Base-by-base conservation (phyloP, 2,329 filamentous ascomycete species). In the Cucurbitaria berberidis region DNA sequence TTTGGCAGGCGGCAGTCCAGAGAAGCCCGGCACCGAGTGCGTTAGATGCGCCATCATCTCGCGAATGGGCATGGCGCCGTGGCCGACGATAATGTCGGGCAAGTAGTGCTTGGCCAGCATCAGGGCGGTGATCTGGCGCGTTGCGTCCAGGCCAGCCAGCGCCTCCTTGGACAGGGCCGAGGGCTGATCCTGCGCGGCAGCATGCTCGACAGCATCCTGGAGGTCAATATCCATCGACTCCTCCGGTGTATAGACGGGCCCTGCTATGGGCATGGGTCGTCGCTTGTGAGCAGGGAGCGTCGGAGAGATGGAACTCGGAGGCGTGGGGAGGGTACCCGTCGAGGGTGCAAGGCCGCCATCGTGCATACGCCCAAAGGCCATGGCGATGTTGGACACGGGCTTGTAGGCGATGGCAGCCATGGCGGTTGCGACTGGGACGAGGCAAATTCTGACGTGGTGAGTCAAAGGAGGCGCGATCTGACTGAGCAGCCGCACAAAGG, bases 41-140 rank as follows among this genome's bases (percentile, higher is more conserved):
- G 92, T 96, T 69, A 99, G 82, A 77, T 96, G 93, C 61, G 91
- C 91, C 85, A 96, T 96, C 72, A 99, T 89, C 77, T 97, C 90
- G 67, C 93, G 90, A 75, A 99, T 97, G 46, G 95, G 92, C 75
- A 96, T 79, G 44, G 95, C 93, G 21, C 93, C 95, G 71, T 97
- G 89, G 72, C 88, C 87, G 57, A 97, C 83, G 70, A 99, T 83
- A 74, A 98, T 96, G 66, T 90, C 89, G 2, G 93, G 93, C 54
- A 99, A 84, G 74, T 98, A 89, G 74, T 93, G 86, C 76, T 90
- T 95, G 67, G 93, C 91, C 62, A 99, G 83, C 81, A 97, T 86
- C 69, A 82, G 80, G 35, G 92, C 87, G 42, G 91, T 96, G 75
- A 99, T 97, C 68, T 87, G 85, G 63, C 91, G 91, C 26, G 89